Percentiles rank a stretch among this genome's conserved stretches.
phyloP scores from a whole-genome alignment of 345 rosid species.

The Eucalyptus paniculata region DNA sequence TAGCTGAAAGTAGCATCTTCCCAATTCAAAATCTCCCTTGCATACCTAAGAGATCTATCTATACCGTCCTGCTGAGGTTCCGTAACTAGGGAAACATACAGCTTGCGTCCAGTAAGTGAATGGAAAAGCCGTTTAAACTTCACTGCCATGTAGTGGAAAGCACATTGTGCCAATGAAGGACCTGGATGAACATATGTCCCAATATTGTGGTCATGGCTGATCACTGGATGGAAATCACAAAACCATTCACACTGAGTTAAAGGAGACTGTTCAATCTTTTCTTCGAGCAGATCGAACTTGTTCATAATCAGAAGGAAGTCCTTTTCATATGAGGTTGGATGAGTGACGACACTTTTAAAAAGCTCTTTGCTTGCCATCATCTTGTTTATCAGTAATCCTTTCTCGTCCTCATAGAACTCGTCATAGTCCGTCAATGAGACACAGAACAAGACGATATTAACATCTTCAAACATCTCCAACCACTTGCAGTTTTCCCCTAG shows the following conservation, averaged over 20 bases:
- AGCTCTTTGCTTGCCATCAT: constrained; percentile 69
- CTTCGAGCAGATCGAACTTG: constrained; percentile 69
- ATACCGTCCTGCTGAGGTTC: constrained; percentile 34
- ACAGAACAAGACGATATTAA: constrained; percentile 51
- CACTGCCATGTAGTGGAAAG: constrained; percentile 53
- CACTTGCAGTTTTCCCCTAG: constrained; percentile 73
- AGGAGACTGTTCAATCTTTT: constrained; percentile 49
- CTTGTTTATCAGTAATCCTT: constrained; percentile 53
- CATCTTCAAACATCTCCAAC: constrained; percentile 78
- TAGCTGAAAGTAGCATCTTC: constrained; percentile 7
- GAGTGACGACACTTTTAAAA: constrained; percentile 40
- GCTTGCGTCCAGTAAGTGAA: constrained; percentile 37
- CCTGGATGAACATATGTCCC: constrained; percentile 4
- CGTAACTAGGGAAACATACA: constrained; percentile 43
- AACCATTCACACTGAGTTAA: constrained; percentile 82
- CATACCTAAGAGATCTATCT: constrained; percentile 42
- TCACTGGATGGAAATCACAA: constrained; percentile 51
- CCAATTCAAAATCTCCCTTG: constrained; percentile 60
- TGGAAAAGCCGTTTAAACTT: constrained; percentile 64
- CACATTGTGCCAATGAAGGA: constrained; percentile 51
- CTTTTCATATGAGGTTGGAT: constrained; percentile 46
- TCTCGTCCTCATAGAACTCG: constrained; percentile 29
- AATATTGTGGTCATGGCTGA: constrained; percentile 17
- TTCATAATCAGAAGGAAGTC: constrained; percentile 70
- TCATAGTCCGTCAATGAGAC: constrained; percentile 58